Conservation (phyloP, 2,329 filamentous ascomycete species). For the Talaromyces funiculosus region DNA sequence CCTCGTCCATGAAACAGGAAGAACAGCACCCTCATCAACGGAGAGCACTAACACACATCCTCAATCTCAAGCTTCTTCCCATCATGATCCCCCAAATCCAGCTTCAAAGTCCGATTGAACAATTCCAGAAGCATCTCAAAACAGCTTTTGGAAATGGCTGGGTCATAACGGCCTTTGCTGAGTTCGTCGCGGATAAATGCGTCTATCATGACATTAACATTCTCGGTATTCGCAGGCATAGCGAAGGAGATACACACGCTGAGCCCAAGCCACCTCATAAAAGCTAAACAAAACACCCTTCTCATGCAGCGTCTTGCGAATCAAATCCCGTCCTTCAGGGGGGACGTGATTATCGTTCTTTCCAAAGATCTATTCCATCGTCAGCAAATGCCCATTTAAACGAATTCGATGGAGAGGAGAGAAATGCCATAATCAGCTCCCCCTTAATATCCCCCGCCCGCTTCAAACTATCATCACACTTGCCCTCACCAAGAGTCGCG, state of each 20-base stretch:
- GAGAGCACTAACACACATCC: constrained; percentile 58
- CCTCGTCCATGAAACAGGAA: background rate
- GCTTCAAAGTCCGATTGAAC: constrained; percentile 71
- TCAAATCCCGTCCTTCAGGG: constrained; percentile 72
- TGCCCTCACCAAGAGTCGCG: constrained; percentile 65
- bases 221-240: background rate
- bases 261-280: constrained; percentile 87
- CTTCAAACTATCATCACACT: constrained; percentile 57
- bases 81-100: constrained; percentile 61
- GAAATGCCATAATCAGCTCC: constrained; percentile 66
- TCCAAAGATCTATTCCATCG: constrained; percentile 63
- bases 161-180: constrained; percentile 89
- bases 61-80: constrained; percentile 59
- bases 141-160: constrained; percentile 77
- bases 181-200: constrained; percentile 91
- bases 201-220: constrained; percentile 41
- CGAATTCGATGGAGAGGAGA: background rate
- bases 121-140: constrained; percentile 86
- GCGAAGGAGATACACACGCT: constrained; percentile 49
- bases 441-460: constrained; percentile 64
- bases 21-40: background rate
- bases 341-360: constrained; percentile 88
- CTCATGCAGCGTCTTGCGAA: constrained; percentile 74
- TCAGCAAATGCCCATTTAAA: background rate
- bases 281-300: constrained; percentile 70